Evolutionary conservation across 2,329 filamentous ascomycete genomes (phyloP).

Genomic region (Epichloe brachyelytri): DNA sequence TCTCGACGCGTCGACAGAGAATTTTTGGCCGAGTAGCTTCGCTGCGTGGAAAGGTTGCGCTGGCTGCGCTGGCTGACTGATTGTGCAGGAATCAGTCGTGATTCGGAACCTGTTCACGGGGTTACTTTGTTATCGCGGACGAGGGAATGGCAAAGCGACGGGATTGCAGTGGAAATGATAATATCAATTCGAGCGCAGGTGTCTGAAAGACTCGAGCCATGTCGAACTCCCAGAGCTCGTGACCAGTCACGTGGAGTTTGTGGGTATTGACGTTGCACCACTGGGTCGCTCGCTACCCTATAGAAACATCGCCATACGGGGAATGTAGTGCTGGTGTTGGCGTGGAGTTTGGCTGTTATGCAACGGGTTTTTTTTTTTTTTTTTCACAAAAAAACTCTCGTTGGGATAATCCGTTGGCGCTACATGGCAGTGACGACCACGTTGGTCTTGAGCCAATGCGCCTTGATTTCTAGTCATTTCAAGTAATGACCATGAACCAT

Average conservation of each 20-base stretch:
- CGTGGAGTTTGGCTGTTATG: too few species aligned
- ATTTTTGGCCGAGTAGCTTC: neutral
- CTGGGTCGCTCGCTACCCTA: too few species aligned
- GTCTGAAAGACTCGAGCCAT: neutral
- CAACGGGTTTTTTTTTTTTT: too few species aligned
- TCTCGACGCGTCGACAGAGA: conserved; percentile 2
- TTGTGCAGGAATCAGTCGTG: neutral
- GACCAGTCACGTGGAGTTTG: neutral
- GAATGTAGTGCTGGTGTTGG: too few species aligned
- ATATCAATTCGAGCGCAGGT: neutral
- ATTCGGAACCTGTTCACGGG: neutral
- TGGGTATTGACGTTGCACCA: too few species aligned
- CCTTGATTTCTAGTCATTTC: too few species aligned
- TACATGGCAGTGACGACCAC: too few species aligned
- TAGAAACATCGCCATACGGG: too few species aligned
- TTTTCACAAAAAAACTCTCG: too few species aligned
- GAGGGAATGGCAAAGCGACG: neutral
- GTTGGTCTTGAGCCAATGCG: too few species aligned
- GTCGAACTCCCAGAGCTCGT: neutral
- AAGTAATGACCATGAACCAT: too few species aligned
- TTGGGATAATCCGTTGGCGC: too few species aligned
- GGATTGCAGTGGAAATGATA: neutral
- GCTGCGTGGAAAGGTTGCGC: neutral
- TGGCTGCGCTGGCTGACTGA: neutral
- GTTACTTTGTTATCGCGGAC: neutral